A percentile compares a stretch with the other conserved stretches of the same genome.
These are phyloP conservation scores for Dicorynia guianensis DNA, from an alignment of 306 rosid species.

Conservation along the genomic window DNA sequence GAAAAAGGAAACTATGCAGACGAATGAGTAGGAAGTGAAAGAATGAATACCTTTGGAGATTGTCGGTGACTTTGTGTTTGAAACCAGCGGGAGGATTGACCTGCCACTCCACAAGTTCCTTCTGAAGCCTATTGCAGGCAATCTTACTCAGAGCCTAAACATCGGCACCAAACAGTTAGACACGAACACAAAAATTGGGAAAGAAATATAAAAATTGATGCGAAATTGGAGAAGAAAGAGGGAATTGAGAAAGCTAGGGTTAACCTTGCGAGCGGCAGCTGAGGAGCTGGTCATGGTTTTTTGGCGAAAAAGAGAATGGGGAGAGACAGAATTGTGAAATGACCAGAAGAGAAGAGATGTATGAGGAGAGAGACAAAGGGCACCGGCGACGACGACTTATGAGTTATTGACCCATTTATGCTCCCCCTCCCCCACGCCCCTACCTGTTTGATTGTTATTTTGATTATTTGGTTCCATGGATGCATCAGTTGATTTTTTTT, in stretches of 20 bases:
- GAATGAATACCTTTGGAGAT: slow-evolving; percentile 79
- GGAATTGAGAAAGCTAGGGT: slow-evolving; percentile 30
- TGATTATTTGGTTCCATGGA: too few relatives aligned
- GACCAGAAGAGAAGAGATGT: slow-evolving; percentile 23
- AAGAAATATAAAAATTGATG: not conserved
- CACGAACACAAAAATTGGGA: not conserved
- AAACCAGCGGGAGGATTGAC: slow-evolving; percentile 93
- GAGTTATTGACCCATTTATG: not conserved
- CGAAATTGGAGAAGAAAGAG: not conserved
- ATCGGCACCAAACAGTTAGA: not conserved
- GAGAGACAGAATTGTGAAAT: not conserved
- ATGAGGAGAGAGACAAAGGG: slow-evolving; percentile 43
- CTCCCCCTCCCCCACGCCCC: too few relatives aligned
- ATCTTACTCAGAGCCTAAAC: slow-evolving; percentile 90
- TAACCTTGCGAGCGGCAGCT: slow-evolving; percentile 87
- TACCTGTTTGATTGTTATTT: too few relatives aligned
- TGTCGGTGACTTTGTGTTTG: slow-evolving; percentile 96
- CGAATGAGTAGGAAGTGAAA: not conserved
- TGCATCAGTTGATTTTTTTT: too few relatives aligned
- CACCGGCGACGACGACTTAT: slow-evolving; percentile 48
- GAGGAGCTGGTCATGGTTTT: slow-evolving; percentile 94
- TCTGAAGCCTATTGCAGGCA: slow-evolving; percentile 99
- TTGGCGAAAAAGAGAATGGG: slow-evolving; percentile 33
- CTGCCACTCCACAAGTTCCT: slow-evolving; percentile 99
- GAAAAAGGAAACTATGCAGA: not conserved